Evolutionary conservation across 73 alveolate species (phyloP).

Genomic region (Tetrahymena malaccensis): DNA sequence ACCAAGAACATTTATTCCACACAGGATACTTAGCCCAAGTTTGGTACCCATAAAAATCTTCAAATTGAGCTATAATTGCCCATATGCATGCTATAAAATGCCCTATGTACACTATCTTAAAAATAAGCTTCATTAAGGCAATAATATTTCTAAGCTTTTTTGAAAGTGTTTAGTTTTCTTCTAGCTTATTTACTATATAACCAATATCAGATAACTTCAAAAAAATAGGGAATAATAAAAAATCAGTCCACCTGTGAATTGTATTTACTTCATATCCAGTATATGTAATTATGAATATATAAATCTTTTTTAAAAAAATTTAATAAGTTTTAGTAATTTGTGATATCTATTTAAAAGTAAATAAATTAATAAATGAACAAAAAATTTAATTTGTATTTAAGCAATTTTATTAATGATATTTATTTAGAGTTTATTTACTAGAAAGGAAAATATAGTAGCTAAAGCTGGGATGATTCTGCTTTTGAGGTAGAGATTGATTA

Average conservation of each 20-base stretch:
- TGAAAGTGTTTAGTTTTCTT: not conserved
- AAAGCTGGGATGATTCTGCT: not conserved
- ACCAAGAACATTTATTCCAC: not conserved
- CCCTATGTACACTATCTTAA: slow-evolving; percentile 35
- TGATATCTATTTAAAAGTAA: no score
- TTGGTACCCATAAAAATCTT: not conserved
- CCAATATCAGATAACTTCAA: not conserved
- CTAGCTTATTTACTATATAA: not conserved
- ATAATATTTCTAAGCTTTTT: not conserved
- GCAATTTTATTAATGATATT: not conserved
- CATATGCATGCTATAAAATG: slow-evolving; percentile 66
- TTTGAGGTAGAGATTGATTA: not conserved
- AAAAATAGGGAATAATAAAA: not conserved
- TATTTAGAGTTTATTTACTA: not conserved
- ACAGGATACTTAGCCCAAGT: not conserved
- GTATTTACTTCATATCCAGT: not conserved
- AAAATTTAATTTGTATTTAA: not conserved
- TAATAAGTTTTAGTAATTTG: not conserved
- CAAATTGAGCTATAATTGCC: slow-evolving; percentile 40
- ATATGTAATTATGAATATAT: not conserved
- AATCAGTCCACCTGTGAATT: not conserved
- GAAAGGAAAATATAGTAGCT: not conserved
- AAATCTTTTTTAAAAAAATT: not conserved
- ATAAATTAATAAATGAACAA: no score
- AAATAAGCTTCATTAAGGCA: slow-evolving; percentile 8